phyloP scores from a whole-genome alignment of 192 early-diverging fungal genomes.

The Chytriomyces sp. region DNA sequence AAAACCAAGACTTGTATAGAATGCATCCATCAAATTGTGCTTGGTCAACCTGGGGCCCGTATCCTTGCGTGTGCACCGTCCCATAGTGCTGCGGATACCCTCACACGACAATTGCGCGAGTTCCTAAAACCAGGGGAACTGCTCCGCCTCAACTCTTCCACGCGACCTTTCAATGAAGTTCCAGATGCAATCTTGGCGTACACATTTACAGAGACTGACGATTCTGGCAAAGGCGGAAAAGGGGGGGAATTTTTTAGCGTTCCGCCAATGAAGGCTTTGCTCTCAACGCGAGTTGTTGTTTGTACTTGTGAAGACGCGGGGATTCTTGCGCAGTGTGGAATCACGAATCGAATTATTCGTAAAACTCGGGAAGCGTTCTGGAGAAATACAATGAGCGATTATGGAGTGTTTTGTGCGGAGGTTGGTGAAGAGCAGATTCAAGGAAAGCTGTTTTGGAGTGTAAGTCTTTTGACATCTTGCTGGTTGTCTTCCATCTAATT shows the following conservation, averaged over 20 bases:
- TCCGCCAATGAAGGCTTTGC: constrained; percentile 46
- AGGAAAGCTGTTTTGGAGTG: constrained; percentile 32
- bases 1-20: constrained; percentile 65
- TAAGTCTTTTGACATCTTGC: constrained; percentile 1
- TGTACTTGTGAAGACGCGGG: constrained; percentile 57
- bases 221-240: constrained; percentile 10
- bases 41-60: constrained; percentile 41
- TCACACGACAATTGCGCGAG: constrained; percentile 51
- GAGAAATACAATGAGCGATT: background rate
- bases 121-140: constrained; percentile 46
- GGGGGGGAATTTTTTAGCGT: constrained; percentile 41
- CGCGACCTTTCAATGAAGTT: constrained; percentile 51
- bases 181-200: constrained; percentile 51
- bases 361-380: constrained; percentile 3
- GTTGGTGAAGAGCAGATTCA: background rate
- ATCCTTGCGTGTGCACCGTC: constrained; percentile 62
- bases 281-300: constrained; percentile 54
- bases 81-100: constrained; percentile 58
- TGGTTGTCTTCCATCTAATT: background rate
- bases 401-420: constrained; percentile 8
- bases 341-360: constrained; percentile 38
- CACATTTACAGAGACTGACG: constrained; percentile 35
- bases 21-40: constrained; percentile 51
- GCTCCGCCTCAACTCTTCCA: constrained; percentile 52
- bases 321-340: constrained; percentile 51